Percentiles rank a stretch among this genome's conserved stretches.
Conservation (phyloP, 169 alveolate genomes). For the Neospora caninum region DNA sequence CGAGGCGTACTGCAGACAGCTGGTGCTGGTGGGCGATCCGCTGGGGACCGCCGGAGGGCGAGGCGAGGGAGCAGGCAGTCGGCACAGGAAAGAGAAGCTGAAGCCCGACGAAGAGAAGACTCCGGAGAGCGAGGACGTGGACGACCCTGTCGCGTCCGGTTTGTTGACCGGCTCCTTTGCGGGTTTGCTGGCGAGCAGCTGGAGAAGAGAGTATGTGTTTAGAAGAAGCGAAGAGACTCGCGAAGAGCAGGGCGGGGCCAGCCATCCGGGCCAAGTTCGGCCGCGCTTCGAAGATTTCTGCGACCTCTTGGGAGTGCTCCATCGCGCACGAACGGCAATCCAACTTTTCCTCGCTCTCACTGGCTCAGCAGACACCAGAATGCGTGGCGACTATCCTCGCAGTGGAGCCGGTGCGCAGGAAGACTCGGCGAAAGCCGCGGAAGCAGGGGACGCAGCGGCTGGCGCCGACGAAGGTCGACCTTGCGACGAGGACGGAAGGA, state of each 20-base stretch:
- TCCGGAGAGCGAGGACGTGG: neutral
- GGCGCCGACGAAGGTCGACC: neutral
- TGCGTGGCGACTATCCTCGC: neutral
- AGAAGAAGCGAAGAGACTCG: neutral
- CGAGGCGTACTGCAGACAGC: constrained; percentile 45
- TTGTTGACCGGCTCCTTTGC: constrained; percentile 1
- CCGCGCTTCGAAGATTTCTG: neutral
- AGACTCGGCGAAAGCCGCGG: neutral
- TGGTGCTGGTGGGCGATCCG: constrained; percentile 36
- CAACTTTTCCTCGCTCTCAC: constrained; percentile 21
- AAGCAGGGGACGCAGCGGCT: neutral
- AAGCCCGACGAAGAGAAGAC: neutral
- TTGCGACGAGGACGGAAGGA: neutral
- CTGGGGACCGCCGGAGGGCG: neutral
- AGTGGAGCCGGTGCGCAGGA: neutral
- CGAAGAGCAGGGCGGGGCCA: neutral
- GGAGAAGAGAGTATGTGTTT: constrained; percentile 2
- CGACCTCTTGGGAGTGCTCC: constrained; percentile 32
- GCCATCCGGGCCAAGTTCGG: neutral
- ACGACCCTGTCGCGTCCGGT: neutral
- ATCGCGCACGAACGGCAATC: constrained; percentile 6
- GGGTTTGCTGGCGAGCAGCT: neutral
- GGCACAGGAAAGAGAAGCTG: neutral
- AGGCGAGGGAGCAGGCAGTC: neutral
- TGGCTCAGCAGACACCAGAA: neutral